These are phyloP conservation scores for Favolaschia claudopus DNA, from an alignment of 768 basidiomycete species.

Conservation along the genomic window DNA sequence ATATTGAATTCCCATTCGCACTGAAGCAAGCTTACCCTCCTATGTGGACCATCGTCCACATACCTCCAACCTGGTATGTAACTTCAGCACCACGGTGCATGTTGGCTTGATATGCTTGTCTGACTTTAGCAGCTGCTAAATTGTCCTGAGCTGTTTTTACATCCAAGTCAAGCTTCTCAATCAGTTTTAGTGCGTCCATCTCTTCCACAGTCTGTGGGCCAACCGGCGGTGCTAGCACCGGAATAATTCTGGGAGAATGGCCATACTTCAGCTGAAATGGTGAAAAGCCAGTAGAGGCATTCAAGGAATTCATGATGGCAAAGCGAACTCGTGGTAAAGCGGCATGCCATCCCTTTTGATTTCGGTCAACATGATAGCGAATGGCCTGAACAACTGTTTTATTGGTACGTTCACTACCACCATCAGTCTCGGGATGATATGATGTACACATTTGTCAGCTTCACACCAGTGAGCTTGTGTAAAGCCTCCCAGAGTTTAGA, in stretches of 20 bases:
- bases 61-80: conserved; percentile 2
- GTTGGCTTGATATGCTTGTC: conserved; percentile 7
- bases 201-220: not conserved
- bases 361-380: conserved; percentile 19
- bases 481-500: too few species aligned
- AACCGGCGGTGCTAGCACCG: not conserved
- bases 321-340: conserved; percentile 29
- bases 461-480: too few species aligned
- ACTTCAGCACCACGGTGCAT: not conserved
- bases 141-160: conserved; percentile 11
- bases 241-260: conserved; percentile 3
- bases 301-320: conserved; percentile 29
- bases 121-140: conserved; percentile 8
- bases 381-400: conserved; percentile 11
- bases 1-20: too few species aligned
- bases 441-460: too few species aligned
- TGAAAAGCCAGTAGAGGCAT: conserved; percentile 27
- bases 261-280: conserved; percentile 10
- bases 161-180: conserved; percentile 7
- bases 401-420: conserved; percentile 9
- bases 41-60: too few species aligned
- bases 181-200: not conserved
- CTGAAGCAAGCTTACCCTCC: too few species aligned
- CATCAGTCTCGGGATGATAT: conserved; percentile 5
- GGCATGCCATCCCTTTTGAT: conserved; percentile 31